phyloP scores from a whole-genome alignment of 257 asterid species.

The Parsonsia alboflavescens region DNA sequence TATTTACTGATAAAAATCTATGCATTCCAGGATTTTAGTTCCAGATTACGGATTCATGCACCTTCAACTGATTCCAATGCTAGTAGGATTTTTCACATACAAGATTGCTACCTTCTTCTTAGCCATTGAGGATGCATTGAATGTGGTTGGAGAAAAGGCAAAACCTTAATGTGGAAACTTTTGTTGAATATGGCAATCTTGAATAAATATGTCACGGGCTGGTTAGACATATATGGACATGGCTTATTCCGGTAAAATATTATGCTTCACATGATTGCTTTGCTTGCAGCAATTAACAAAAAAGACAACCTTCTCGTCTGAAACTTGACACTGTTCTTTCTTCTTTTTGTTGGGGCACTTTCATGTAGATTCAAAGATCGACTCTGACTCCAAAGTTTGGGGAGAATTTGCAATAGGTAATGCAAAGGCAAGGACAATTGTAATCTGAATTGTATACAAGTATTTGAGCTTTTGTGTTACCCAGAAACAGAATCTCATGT shows the following conservation, averaged over 20 bases:
- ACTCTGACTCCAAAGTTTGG: neutral
- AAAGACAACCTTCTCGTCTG: too few species aligned
- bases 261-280: too few species aligned
- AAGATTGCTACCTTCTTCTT: slow-evolving; percentile 77
- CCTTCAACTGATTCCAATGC: slow-evolving; percentile 82
- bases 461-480: too few species aligned
- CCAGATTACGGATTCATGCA: slow-evolving; percentile 79
- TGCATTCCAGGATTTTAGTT: slow-evolving; percentile 58
- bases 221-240: too few species aligned
- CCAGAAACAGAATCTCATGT: too few species aligned
- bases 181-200: neutral
- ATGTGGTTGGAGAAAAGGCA: slow-evolving; percentile 31
- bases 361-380: neutral
- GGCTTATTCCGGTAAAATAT: neutral
- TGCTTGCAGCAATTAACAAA: too few species aligned
- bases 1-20: neutral
- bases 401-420: neutral
- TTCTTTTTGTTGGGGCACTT: neutral
- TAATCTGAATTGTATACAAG: neutral
- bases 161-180: slow-evolving; percentile 16
- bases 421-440: neutral
- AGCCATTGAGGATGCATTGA: slow-evolving; percentile 62
- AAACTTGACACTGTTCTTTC: too few species aligned
- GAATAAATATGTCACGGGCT: neutral
- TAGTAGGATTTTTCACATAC: slow-evolving; percentile 90